Evolutionary conservation across 495 filamentous ascomycete genomes (phyloP).

Genomic region (Tuber magnatum): DNA sequence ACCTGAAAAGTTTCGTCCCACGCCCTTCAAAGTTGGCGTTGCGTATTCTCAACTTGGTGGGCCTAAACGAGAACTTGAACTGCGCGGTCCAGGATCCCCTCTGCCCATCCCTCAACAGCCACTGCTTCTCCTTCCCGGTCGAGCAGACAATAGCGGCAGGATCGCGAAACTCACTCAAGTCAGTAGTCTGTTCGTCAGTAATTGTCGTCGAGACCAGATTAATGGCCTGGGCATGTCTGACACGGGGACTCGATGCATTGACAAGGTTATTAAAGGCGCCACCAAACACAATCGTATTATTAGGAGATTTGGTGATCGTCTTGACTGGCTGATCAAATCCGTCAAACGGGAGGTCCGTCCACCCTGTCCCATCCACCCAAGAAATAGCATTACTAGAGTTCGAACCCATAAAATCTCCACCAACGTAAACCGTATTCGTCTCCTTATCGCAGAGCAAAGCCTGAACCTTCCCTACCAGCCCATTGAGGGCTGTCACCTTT

Average conservation of each 20-base stretch:
- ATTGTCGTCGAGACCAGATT: constrained; percentile 74
- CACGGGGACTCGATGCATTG: constrained; percentile 58
- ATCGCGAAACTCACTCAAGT: constrained; percentile 60
- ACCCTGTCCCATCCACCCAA: constrained; percentile 65
- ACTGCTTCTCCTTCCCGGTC: constrained; percentile 63
- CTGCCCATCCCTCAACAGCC: constrained; percentile 72
- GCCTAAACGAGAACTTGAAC: constrained; percentile 72
- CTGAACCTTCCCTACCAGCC: constrained; percentile 72
- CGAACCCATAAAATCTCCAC: constrained; percentile 69
- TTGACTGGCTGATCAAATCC: constrained; percentile 92
- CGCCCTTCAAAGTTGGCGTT: constrained; percentile 82
- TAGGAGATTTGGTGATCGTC: constrained; percentile 69
- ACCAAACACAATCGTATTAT: constrained; percentile 83
- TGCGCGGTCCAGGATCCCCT: constrained; percentile 78
- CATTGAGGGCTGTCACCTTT: constrained; percentile 61
- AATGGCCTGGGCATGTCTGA: constrained; percentile 65
- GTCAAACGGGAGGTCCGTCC: constrained; percentile 79
- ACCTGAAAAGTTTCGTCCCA: constrained; percentile 78
- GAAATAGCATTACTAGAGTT: constrained; percentile 78
- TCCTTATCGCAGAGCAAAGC: constrained; percentile 74
- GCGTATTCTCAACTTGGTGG: constrained; percentile 78
- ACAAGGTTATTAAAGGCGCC: constrained; percentile 87
- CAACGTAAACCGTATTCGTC: constrained; percentile 81
- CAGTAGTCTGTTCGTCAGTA: constrained; percentile 55
- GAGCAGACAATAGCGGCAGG: constrained; percentile 81